A percentile compares a stretch with the other conserved stretches of the same genome.
phyloP scores from a whole-genome alignment of 2,329 filamentous ascomycete genomes.

The Colletotrichum incanum region DNA sequence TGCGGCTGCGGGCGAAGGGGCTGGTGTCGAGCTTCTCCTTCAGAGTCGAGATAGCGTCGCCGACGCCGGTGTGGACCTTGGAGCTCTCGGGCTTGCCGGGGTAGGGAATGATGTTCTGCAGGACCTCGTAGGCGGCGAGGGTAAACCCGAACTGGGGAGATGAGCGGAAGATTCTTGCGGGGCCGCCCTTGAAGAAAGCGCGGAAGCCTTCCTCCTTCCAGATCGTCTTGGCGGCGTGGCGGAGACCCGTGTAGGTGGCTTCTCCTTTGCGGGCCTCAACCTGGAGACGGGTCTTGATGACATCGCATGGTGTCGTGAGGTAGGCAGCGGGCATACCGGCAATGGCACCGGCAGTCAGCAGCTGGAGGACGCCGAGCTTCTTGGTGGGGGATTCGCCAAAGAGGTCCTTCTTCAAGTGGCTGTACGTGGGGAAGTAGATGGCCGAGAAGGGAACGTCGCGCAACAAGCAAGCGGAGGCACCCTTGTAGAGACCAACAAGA shows the following conservation, averaged over 20 bases:
- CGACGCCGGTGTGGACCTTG: constrained; percentile 70
- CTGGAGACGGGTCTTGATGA: constrained; percentile 98
- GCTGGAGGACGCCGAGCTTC: constrained; percentile 90
- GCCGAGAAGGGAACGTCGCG: constrained; percentile 98
- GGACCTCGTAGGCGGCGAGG: constrained; percentile 92
- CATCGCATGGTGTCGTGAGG: constrained; percentile 96
- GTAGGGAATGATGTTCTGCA: constrained; percentile 86
- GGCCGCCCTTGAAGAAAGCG: constrained; percentile 99
- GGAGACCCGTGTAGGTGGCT: constrained; percentile 86
- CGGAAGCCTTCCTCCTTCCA: constrained; percentile 92
- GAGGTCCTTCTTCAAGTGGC: constrained; percentile 91
- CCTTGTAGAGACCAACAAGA: constrained; percentile 96
- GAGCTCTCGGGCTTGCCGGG: constrained; percentile 75
- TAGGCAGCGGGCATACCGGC: constrained; percentile 94
- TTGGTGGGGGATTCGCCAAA: constrained; percentile 92
- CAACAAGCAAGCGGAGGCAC: constrained; percentile 92
- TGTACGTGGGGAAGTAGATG: constrained; percentile 99
- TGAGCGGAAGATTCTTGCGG: constrained; percentile 93
- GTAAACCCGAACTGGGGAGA: constrained; percentile 99
- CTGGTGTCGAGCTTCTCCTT: constrained; percentile 71
- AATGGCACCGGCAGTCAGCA: constrained; percentile 95
- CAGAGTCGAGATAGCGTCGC: constrained; percentile 75
- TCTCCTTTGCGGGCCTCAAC: constrained; percentile 98
- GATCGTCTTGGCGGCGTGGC: constrained; percentile 88
- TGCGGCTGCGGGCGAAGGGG: constrained; percentile 78